Evolutionary conservation across 176 grass and related monocot species (phyloP).

Genomic region (Carex pumila): DNA sequence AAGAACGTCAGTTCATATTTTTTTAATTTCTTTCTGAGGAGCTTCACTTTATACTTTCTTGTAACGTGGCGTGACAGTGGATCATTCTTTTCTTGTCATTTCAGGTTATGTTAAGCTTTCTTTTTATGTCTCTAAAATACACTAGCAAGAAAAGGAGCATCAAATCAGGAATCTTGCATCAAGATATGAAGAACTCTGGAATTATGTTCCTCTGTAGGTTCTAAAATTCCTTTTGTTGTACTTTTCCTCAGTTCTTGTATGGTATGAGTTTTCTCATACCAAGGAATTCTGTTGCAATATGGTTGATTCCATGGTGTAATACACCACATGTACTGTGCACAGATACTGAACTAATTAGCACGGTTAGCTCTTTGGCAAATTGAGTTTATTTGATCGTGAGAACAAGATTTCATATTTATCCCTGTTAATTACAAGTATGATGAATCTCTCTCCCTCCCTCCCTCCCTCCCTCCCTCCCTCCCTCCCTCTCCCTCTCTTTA

Average conservation of each 20-base stretch:
- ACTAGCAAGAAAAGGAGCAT: constrained; percentile 64
- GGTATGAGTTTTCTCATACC: background rate
- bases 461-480: too few species aligned
- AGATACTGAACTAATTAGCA: background rate
- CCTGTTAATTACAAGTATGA: constrained; percentile 97
- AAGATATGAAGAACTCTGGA: constrained; percentile 88
- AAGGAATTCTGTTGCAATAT: background rate
- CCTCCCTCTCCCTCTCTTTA: background rate
- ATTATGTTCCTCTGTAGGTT: constrained; percentile 49
- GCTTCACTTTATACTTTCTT: background rate
- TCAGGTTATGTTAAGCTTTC: constrained; percentile 51
- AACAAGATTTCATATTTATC: constrained; percentile 89
- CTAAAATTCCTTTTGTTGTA: constrained; percentile 4
- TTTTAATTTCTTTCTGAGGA: constrained; percentile 5
- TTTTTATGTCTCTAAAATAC: constrained; percentile 42
- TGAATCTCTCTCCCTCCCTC: background rate
- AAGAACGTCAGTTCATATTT: constrained; percentile 5
- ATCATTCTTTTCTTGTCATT: constrained; percentile 4
- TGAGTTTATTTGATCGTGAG: constrained; percentile 23
- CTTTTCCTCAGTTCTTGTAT: background rate
- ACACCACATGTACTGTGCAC: background rate
- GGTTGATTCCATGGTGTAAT: background rate
- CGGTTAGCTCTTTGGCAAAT: background rate
- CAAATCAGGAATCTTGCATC: constrained; percentile 58
- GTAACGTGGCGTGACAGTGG: constrained; percentile 4